These are phyloP conservation scores for Sporisorium reilianum DNA, from an alignment of 1,284 basidiomycete species.

Conservation along the genomic window DNA sequence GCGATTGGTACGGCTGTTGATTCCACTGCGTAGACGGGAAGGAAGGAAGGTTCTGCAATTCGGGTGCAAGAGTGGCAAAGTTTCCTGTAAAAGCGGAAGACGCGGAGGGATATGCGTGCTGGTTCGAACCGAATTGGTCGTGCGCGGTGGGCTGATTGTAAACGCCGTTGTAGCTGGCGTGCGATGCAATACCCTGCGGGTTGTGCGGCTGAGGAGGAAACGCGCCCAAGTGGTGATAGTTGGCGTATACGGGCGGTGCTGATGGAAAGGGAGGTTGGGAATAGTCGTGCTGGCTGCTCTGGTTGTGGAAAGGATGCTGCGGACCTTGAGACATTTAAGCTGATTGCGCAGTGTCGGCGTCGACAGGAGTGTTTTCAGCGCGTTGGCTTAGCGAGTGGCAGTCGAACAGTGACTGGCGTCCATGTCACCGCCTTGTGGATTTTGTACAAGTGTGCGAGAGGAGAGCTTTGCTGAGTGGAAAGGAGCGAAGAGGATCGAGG, in stretches of 20 bases:
- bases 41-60: no score
- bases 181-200: background rate
- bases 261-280: conserved; percentile 4
- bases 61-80: conserved; percentile 5
- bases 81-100: background rate
- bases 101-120: conserved; percentile 9
- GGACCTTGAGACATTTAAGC: conserved; percentile 42
- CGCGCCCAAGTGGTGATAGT: background rate
- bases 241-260: conserved; percentile 4
- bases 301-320: conserved; percentile 24
- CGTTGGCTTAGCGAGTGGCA: background rate
- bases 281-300: conserved; percentile 17
- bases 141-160: conserved; percentile 3
- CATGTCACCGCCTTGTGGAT: conserved; percentile 21
- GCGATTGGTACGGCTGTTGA: conserved; percentile 3
- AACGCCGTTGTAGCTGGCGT: background rate
- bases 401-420: conserved; percentile 1
- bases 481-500: no score
- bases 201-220: conserved; percentile 8
- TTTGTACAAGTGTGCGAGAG: background rate
- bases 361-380: conserved; percentile 12
- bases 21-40: no score
- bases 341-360: conserved; percentile 19
- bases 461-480: conserved; percentile 10
- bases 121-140: conserved; percentile 1